These are phyloP conservation scores for Blechomonas ayalai DNA, from an alignment of 208 protist genomes.

Conservation along the genomic window DNA sequence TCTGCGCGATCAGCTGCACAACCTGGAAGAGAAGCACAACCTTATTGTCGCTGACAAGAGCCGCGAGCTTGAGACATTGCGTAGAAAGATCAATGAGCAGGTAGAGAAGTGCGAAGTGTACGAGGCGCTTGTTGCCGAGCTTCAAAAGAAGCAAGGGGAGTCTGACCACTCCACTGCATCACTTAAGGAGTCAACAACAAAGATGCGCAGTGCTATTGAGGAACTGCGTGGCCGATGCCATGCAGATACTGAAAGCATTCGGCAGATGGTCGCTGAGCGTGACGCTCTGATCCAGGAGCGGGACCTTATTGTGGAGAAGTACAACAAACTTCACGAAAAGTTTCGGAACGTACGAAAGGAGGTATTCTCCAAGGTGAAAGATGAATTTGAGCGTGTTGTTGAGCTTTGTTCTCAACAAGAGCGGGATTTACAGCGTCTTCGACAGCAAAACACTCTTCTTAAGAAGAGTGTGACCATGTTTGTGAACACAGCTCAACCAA, in stretches of 20 bases:
- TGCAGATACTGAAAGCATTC: constrained; percentile 40
- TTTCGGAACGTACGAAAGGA: constrained; percentile 48
- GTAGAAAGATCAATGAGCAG: constrained; percentile 40
- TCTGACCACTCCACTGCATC: constrained; percentile 8
- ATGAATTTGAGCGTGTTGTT: constrained; percentile 50
- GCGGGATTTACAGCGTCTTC: constrained; percentile 59
- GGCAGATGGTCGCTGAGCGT: constrained; percentile 39
- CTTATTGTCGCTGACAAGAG: constrained; percentile 26
- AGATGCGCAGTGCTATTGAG: constrained; percentile 36
- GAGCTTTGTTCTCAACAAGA: constrained; percentile 64
- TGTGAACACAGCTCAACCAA: constrained; percentile 32
- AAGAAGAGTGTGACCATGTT: constrained; percentile 72
- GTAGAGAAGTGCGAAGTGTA: constrained; percentile 43
- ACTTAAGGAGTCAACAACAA: constrained; percentile 25
- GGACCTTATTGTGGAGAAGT: constrained; percentile 69
- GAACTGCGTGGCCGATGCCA: constrained; percentile 59
- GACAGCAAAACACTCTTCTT: constrained; percentile 58
- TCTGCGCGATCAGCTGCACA: constrained; percentile 13
- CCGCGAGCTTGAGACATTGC: constrained; percentile 30
- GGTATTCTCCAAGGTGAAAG: constrained; percentile 19
- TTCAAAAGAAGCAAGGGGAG: constrained; percentile 24
- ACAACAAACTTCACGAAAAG: constrained; percentile 76
- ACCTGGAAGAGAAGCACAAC: constrained; percentile 20
- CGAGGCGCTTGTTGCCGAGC: constrained; percentile 12
- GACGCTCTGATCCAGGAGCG: constrained; percentile 55